phyloP scores from a whole-genome alignment of 305 asterid species.

The Solanum hybrid region DNA sequence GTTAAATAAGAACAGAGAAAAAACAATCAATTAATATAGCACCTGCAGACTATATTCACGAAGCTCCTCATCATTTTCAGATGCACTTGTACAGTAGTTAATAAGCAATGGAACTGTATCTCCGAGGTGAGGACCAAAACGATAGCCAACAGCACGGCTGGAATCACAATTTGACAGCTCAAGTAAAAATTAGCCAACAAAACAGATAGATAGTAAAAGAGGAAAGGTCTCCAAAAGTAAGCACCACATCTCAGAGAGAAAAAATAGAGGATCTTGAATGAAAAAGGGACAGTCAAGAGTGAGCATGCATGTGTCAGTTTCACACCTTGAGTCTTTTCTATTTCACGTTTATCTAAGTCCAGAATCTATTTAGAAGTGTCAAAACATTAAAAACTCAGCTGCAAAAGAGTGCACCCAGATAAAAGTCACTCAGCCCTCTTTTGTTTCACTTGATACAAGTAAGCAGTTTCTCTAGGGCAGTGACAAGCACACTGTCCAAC shows the following conservation, averaged over 20 bases:
- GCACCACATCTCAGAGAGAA: neutral
- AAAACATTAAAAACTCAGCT: neutral
- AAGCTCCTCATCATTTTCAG: conserved; percentile 99
- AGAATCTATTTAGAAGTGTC: neutral
- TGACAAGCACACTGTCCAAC: neutral
- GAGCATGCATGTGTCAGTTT: neutral
- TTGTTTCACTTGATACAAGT: neutral
- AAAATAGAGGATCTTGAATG: neutral
- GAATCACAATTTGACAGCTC: neutral
- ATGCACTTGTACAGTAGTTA: conserved; percentile 79
- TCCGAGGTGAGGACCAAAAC: conserved; percentile 97
- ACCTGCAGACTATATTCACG: conserved; percentile 99
- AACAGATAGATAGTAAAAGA: neutral
- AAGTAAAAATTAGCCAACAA: neutral
- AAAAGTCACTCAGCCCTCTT: neutral
- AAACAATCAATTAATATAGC: conserved; percentile 8
- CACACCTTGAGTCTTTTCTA: neutral
- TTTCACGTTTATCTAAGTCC: neutral
- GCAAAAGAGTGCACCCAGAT: neutral
- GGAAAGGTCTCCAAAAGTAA: neutral
- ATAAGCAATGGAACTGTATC: conserved; percentile 85
- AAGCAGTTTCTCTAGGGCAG: neutral
- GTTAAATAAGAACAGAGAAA: neutral
- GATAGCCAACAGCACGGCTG: conserved; percentile 99
- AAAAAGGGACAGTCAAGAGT: neutral